phyloP scores from a whole-genome alignment of 225 moss, liverwort and hornwort species.

The Straminergon stramineum region DNA sequence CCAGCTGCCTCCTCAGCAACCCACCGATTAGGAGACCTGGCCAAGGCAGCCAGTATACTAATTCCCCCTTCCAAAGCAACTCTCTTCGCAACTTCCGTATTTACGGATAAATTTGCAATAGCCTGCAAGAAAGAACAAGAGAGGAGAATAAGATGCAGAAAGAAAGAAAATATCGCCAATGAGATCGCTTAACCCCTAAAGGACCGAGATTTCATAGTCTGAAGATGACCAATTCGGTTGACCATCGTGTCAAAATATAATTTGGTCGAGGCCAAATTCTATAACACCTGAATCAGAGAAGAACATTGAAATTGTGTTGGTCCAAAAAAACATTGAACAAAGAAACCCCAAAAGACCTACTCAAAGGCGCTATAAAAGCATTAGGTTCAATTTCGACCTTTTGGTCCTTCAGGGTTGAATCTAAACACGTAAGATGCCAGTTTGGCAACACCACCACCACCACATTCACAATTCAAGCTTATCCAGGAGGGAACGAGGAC shows the following conservation, averaged over 20 bases:
- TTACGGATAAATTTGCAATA: constrained; percentile 91
- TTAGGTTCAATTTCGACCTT: neutral
- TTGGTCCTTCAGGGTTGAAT: neutral
- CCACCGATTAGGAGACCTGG: constrained; percentile 90
- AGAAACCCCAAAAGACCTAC: neutral
- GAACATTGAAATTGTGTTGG: neutral
- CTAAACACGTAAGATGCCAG: neutral
- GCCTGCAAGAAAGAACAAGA: constrained; percentile 29
- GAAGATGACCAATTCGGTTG: neutral
- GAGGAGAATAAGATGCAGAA: neutral
- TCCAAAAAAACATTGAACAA: neutral
- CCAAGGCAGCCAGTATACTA: constrained; percentile 72
- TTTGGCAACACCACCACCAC: neutral
- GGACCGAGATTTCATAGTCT: neutral
- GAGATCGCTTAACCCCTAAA: neutral
- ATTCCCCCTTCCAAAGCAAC: constrained; percentile 93
- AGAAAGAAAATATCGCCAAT: neutral
- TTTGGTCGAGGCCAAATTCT: no score
- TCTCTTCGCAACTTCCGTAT: constrained; percentile 86
- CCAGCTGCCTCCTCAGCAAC: constrained; percentile 97
- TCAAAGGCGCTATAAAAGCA: neutral
- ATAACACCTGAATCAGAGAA: neutral
- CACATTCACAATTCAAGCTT: neutral
- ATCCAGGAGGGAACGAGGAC: neutral
- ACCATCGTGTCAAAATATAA: neutral